phyloP scores from a whole-genome alignment of 306 rosid species.

The Vachellia collinsii region DNA sequence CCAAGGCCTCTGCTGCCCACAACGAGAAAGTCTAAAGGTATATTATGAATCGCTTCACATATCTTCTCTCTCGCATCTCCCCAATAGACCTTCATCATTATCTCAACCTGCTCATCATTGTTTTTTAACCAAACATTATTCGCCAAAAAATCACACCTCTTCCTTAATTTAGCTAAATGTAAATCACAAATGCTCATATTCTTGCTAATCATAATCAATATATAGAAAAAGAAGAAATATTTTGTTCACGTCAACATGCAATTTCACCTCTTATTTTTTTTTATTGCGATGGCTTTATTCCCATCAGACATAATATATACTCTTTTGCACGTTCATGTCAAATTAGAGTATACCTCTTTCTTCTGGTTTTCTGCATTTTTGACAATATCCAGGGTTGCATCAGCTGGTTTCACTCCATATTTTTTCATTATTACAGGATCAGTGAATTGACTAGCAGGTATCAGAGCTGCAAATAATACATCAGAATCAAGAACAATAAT shows the following conservation, averaged over 20 bases:
- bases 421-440: conserved; percentile 50
- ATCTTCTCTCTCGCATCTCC: conserved; percentile 78
- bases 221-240: no score
- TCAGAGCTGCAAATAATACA: conserved; percentile 48
- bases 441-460: conserved; percentile 50
- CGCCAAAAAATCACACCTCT: neutral
- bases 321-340: no score
- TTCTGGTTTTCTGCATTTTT: conserved; percentile 39
- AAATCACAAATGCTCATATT: neutral
- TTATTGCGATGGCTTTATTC: no score
- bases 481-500: neutral
- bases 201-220: neutral
- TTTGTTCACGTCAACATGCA: no score
- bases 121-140: no score
- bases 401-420: conserved; percentile 56
- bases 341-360: neutral
- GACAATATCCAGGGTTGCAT: conserved; percentile 54
- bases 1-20: conserved; percentile 71
- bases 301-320: no score
- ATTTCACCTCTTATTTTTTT: no score
- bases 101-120: neutral
- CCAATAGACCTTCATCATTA: conserved; percentile 61
- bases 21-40: conserved; percentile 53
- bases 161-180: no score
- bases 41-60: conserved; percentile 58